These are phyloP conservation scores for Aspergillus caelatus DNA, from an alignment of 2,329 filamentous ascomycete species.

Conservation along the genomic window DNA sequence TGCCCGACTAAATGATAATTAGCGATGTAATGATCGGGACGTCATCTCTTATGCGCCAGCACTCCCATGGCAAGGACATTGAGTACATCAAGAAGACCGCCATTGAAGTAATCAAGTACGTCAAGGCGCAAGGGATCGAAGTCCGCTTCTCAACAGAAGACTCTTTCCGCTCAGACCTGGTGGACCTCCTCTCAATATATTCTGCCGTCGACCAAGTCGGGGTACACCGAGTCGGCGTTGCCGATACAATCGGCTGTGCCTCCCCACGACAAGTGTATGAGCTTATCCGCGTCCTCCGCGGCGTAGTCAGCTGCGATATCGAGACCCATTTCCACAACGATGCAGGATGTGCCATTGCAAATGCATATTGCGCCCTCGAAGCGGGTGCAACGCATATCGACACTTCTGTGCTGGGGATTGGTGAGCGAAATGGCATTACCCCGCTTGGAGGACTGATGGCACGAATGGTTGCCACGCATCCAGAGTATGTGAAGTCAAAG, in stretches of 20 bases:
- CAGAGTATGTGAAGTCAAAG: slow-evolving; percentile 82
- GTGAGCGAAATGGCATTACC: slow-evolving; percentile 75
- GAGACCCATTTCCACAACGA: slow-evolving; percentile 92
- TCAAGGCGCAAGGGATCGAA: slow-evolving; percentile 80
- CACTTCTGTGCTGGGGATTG: slow-evolving; percentile 85
- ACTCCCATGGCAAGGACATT: slow-evolving; percentile 90
- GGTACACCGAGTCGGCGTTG: slow-evolving; percentile 85
- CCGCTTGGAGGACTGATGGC: slow-evolving; percentile 64
- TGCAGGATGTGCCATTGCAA: slow-evolving; percentile 86
- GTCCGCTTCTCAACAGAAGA: slow-evolving; percentile 82
- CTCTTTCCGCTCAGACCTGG: slow-evolving; percentile 82
- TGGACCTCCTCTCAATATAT: slow-evolving; percentile 82
- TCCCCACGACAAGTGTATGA: slow-evolving; percentile 87
- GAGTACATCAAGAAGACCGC: slow-evolving; percentile 81
- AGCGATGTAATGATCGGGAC: slow-evolving; percentile 81
- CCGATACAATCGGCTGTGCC: slow-evolving; percentile 86
- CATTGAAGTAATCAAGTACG: slow-evolving; percentile 83
- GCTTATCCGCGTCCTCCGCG: slow-evolving; percentile 78
- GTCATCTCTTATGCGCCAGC: slow-evolving; percentile 79
- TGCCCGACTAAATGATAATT: background rate
- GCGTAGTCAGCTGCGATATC: slow-evolving; percentile 76
- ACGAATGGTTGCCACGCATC: slow-evolving; percentile 80
- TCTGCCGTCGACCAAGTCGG: slow-evolving; percentile 83
- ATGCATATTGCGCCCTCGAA: slow-evolving; percentile 83
- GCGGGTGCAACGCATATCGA: slow-evolving; percentile 74